Evolutionary conservation across 192 early-diverging fungal genomes (phyloP).

Genomic region (Pilobolus umbonatus): DNA sequence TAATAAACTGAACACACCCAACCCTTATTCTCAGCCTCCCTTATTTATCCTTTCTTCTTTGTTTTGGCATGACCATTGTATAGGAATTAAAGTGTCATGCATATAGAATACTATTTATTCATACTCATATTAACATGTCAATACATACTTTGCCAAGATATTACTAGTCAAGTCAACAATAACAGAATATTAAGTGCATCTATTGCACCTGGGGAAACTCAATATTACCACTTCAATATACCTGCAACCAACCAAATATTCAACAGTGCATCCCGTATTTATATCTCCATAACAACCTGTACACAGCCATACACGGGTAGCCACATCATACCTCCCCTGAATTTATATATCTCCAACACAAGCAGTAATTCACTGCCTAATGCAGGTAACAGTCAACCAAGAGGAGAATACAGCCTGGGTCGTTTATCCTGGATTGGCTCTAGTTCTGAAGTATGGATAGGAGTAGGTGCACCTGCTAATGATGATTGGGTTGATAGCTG

Average conservation of each 20-base stretch:
- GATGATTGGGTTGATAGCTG: constrained; percentile 27
- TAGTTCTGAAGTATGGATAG: constrained; percentile 22
- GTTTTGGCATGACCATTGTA: no score
- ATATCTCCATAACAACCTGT: constrained; percentile 28
- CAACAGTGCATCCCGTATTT: constrained; percentile 7
- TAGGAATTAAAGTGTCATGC: no score
- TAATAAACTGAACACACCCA: no score
- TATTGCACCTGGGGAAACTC: neutral
- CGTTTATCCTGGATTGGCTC: neutral
- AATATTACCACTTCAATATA: constrained; percentile 18
- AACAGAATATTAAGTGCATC: neutral
- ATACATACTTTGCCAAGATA: neutral
- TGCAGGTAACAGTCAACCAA: constrained; percentile 10
- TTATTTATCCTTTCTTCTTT: neutral
- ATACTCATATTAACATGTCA: no score
- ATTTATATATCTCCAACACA: constrained; percentile 21
- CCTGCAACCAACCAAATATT: neutral
- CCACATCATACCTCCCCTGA: constrained; percentile 17
- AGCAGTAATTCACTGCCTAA: constrained; percentile 27
- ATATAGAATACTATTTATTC: no score
- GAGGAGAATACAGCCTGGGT: no score
- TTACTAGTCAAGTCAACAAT: constrained; percentile 17
- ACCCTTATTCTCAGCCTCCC: neutral
- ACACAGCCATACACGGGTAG: constrained; percentile 19
- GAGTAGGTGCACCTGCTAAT: constrained; percentile 20